Evolutionary conservation across 2,329 filamentous ascomycete species (phyloP), one percentile per base, ranked within the genome.

Genomic region (Beauveria medogensis): DNA sequence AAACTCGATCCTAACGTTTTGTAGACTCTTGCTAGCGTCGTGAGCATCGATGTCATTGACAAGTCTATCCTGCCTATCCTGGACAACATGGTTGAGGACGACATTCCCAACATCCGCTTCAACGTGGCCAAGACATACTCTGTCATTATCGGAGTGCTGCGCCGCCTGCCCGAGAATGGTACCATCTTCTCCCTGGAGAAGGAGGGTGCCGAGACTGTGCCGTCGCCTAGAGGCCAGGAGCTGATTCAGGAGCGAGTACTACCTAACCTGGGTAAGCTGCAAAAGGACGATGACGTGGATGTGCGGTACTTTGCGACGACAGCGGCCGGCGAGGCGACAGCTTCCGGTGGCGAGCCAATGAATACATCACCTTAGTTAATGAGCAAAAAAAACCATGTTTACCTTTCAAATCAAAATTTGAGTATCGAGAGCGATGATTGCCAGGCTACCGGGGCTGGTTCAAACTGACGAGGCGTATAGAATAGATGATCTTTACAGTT

Each of bases 41-140:
- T 99, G 69, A 95, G 90, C 73, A 84, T 97, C 68, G 90, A 92
- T 62, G 93, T 97, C 63, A 96, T 99, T 73, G 88, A 91, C 71
- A 88, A 89, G 72, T 94, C 91, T 40, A 95, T 99, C 67, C 84
- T 99, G 24, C 94, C 94, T 44, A 97, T 99, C 82, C 85, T 99
- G 72, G 91, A 96, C 75, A 91, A 93, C 78, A 89, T 99, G 59
- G 91, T 95, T 57, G 84, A 85, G 51, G 94, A 99, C 72, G 92
- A 95, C 50, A 99, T 99, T 65, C 94, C 94, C 67, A 99, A 99
- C 78, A 99, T 99, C 73, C 91, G 94, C 56, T 99, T 99, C 84
- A 99, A 99, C 75, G 94, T 99, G 53, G 94, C 94, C 68, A 99
- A 99, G 80, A 97, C 94, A 52, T 99, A 97, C 72, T 86, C 87